These are phyloP conservation scores for Zasmidium citrigriseum DNA, from an alignment of 2,329 filamentous ascomycete genomes.

Conservation along the genomic window DNA sequence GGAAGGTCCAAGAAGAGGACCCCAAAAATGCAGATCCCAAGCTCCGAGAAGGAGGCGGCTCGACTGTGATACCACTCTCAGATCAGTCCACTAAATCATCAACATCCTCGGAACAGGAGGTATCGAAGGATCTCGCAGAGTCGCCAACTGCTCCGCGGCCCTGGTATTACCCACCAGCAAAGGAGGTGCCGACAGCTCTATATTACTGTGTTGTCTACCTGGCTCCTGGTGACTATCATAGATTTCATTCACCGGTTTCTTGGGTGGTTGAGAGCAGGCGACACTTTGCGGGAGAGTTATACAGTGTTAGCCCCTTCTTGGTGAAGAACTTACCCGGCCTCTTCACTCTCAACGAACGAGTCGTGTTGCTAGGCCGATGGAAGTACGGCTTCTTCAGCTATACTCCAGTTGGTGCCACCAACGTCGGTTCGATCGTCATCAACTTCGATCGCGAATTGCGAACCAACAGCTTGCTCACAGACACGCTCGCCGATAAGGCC, in stretches of 20 bases:
- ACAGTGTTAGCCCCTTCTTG: constrained; percentile 91
- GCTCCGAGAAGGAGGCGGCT: constrained; percentile 17
- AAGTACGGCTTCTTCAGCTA: constrained; percentile 97
- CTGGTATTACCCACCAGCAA: constrained; percentile 47
- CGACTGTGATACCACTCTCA: constrained; percentile 39
- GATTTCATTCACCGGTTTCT: constrained; percentile 91
- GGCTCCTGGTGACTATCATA: constrained; percentile 95
- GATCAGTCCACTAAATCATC: constrained; percentile 74
- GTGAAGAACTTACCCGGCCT: constrained; percentile 89
- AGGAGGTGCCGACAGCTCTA: constrained; percentile 61
- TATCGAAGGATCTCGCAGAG: constrained; percentile 78
- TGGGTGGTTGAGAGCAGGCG: constrained; percentile 94
- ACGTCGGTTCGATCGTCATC: constrained; percentile 93
- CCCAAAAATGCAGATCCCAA: constrained; percentile 17
- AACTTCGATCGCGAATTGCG: constrained; percentile 95
- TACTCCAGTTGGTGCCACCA: constrained; percentile 93
- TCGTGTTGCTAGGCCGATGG: constrained; percentile 91
- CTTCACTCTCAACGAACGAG: constrained; percentile 94
- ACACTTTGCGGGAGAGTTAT: constrained; percentile 97
- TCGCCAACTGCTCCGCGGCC: constrained; percentile 57
- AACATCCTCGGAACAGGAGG: constrained; percentile 75
- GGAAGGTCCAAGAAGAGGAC: constrained; percentile 35
- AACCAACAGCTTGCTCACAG: constrained; percentile 88
- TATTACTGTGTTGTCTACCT: constrained; percentile 97
- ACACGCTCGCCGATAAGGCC: constrained; percentile 85